A percentile compares a stretch with the other conserved stretches of the same genome.
Evolutionary conservation across 768 basidiomycete species (phyloP).

Genomic region (Rhodotorula taiwanensis): DNA sequence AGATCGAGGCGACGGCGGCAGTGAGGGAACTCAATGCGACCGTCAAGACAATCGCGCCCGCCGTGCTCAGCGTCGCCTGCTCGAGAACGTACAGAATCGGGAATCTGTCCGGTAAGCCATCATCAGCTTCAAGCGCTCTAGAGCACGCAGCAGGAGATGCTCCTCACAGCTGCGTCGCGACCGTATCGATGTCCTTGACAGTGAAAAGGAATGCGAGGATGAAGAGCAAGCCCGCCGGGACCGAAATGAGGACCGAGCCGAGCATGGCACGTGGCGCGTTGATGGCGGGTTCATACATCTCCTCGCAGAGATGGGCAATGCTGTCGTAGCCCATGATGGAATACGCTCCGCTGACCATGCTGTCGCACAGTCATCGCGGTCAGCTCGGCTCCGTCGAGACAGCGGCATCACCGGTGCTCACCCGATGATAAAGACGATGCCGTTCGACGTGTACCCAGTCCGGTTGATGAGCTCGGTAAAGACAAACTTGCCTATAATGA

Average conservation of each 20-base stretch:
- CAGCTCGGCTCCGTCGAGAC: background rate
- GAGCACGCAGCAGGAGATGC: background rate
- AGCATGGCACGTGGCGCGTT: conserved; percentile 37
- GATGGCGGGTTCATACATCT: conserved; percentile 18
- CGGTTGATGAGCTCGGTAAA: conserved; percentile 27
- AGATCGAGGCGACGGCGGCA: background rate
- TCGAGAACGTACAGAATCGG: background rate
- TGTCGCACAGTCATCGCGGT: background rate
- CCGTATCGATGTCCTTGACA: conserved; percentile 23
- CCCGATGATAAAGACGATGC: background rate
- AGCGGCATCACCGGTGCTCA: background rate
- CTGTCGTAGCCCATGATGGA: conserved; percentile 1
- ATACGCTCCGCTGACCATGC: conserved; percentile 1
- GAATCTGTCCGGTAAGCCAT: background rate
- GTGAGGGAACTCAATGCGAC: background rate
- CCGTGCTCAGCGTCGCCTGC: background rate
- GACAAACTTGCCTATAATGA: conserved; percentile 16
- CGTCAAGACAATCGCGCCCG: background rate
- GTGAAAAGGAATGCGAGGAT: conserved; percentile 34
- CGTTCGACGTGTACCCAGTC: conserved; percentile 35
- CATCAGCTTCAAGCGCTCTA: background rate
- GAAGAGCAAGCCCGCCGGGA: conserved; percentile 21
- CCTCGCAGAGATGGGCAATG: conserved; percentile 1
- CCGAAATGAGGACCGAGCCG: conserved; percentile 18
- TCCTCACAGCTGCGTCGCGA: background rate